Conservation (phyloP, 2,329 filamentous ascomycete genomes). For the Colletotrichum cereale region DNA sequence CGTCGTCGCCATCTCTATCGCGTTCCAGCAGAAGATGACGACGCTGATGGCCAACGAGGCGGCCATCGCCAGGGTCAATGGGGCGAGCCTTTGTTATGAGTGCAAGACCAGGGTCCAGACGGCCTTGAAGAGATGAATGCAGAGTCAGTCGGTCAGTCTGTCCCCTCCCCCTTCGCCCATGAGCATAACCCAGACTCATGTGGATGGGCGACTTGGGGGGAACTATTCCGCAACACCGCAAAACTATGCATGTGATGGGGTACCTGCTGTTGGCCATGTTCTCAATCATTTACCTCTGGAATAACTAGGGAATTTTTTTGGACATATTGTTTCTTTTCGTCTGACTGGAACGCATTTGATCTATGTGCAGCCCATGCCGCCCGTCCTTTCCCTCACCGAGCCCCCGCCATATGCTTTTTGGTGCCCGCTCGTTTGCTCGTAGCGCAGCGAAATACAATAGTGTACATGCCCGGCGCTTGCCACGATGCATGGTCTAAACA, state of each 20-base stretch:
- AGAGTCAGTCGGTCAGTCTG: not conserved
- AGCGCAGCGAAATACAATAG: slow-evolving; percentile 18
- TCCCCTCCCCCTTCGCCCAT: not conserved
- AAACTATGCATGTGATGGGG: not conserved
- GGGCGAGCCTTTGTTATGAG: slow-evolving; percentile 35
- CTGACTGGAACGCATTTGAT: slow-evolving; percentile 22
- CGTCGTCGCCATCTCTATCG: slow-evolving; percentile 28
- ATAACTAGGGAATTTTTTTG: slow-evolving; percentile 5
- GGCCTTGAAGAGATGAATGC: slow-evolving; percentile 3
- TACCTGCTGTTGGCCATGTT: too few relatives aligned
- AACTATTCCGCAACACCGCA: not conserved
- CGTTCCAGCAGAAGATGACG: slow-evolving; percentile 33
- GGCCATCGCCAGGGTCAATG: slow-evolving; percentile 31
- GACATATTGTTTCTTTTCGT: slow-evolving; percentile 26
- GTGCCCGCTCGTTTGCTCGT: slow-evolving; percentile 27
- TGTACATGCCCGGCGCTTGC: slow-evolving; percentile 24
- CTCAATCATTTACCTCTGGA: not conserved
- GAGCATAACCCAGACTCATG: not conserved
- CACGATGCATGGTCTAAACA: not conserved
- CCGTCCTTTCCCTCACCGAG: slow-evolving; percentile 3
- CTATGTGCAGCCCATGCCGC: slow-evolving; percentile 14
- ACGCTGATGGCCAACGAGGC: slow-evolving; percentile 29
- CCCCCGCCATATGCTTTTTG: slow-evolving; percentile 23
- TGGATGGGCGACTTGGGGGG: not conserved
- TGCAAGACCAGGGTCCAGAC: slow-evolving; percentile 35